Evolutionary conservation across 2,329 filamentous ascomycete genomes (phyloP), one percentile per base, ranked within the genome.

Genomic region (Ascosphaera acerosa): DNA sequence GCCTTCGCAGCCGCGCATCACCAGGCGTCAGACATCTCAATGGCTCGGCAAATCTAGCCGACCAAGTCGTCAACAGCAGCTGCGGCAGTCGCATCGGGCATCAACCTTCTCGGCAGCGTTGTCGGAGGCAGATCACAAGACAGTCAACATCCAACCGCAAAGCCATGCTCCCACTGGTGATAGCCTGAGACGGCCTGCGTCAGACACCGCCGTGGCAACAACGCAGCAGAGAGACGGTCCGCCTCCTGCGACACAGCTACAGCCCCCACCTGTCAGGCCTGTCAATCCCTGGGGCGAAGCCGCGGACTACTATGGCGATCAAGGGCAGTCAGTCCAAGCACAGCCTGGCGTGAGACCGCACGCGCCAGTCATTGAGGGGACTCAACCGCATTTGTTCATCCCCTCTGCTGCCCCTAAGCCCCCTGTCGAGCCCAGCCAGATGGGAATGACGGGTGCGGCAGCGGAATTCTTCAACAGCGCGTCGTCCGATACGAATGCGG

Each of bases 251-350:
- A n/a, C n/a, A n/a, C n/a, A n/a, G n/a, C n/a, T n/a, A n/a, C n/a
- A n/a, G n/a, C n/a, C n/a, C n/a, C n/a, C n/a, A n/a, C n/a, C n/a
- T n/a, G n/a, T n/a, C n/a, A n/a, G n/a, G n/a, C n/a, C n/a, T n/a
- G n/a, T n/a, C 25, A 4, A 27, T 10, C 25, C 55, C 14, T 57
- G 57, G 32, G 68, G 66, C 18, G 54, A 56, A 20, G 65, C 65
- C 4, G 59, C 68, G 10, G 64, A 69, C 19, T 72, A 68, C 44
- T 72, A 71, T 43, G 57, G 61, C 27, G 67, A 71, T 42, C 58
- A 66, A 40, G 67, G 66, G 7, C 52, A 70, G 42, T 69, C 64
- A 12, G 66, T 72, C 2, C 43, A 52, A 6, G 44, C 53, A 9
- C 68, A 72, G 44, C 67, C 68, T 4, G 68, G 68, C n/a, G 53